Percentiles rank a stretch among this genome's conserved stretches.
phyloP scores from a whole-genome alignment of 2,329 filamentous ascomycete species.

The Mollisia scopiformis region DNA sequence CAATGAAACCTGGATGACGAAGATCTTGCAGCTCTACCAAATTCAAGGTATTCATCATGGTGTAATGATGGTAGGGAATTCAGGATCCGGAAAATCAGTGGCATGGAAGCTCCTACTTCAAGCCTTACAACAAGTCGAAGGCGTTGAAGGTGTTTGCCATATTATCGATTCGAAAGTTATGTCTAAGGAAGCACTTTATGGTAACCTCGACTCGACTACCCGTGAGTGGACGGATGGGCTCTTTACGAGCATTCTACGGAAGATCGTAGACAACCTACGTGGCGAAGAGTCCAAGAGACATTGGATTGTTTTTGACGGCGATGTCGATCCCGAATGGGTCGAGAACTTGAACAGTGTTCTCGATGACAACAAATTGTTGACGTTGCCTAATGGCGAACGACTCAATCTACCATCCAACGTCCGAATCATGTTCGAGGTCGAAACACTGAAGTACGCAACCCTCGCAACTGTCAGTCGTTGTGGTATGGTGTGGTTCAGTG shows the following conservation, averaged over 20 bases:
- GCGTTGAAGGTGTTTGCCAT: constrained; percentile 91
- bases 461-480: constrained; percentile 98
- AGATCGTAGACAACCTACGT: constrained; percentile 98
- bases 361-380: constrained; percentile 98
- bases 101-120: constrained; percentile 93
- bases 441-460: constrained; percentile 95
- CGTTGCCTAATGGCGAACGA: constrained; percentile 95
- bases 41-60: constrained; percentile 98
- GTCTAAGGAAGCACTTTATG: constrained; percentile 98
- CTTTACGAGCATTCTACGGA: constrained; percentile 95
- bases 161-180: constrained; percentile 99
- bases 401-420: constrained; percentile 93
- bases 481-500: constrained; percentile 99
- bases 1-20: constrained; percentile 95
- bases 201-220: constrained; percentile 93
- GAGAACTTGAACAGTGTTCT: constrained; percentile 99
- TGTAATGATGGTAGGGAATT: constrained; percentile 99
- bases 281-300: constrained; percentile 96
- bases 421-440: constrained; percentile 99
- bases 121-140: constrained; percentile 88
- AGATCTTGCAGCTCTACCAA: constrained; percentile 94
- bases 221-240: constrained; percentile 98
- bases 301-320: constrained; percentile 99
- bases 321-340: constrained; percentile 99
- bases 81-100: constrained; percentile 94